These are phyloP conservation scores for Nemania diffusa DNA, from an alignment of 2,329 filamentous ascomycete species.

Conservation along the genomic window DNA sequence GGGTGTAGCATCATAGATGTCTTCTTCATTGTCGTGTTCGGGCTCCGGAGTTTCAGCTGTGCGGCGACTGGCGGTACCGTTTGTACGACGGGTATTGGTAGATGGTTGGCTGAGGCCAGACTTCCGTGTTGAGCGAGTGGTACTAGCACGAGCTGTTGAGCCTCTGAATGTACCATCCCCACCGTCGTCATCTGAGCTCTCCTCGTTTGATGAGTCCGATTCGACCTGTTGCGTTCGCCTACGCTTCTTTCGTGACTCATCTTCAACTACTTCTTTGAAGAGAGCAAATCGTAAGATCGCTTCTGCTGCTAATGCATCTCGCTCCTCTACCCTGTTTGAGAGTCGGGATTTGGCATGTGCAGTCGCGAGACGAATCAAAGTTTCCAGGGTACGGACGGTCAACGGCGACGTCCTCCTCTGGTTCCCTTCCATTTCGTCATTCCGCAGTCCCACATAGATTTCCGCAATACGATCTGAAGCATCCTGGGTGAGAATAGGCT, in stretches of 20 bases:
- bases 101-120: conserved; percentile 42
- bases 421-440: conserved; percentile 95
- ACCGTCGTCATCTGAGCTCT: conserved; percentile 68
- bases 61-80: conserved; percentile 44
- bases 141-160: conserved; percentile 54
- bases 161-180: conserved; percentile 49
- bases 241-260: conserved; percentile 84
- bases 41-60: conserved; percentile 48
- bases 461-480: conserved; percentile 91
- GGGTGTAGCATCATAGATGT: conserved; percentile 57
- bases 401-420: conserved; percentile 93
- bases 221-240: conserved; percentile 73
- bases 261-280: conserved; percentile 92
- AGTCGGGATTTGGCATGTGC: conserved; percentile 94
- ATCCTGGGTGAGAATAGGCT: conserved; percentile 88
- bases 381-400: conserved; percentile 96
- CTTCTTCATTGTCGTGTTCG: conserved; percentile 61
- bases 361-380: conserved; percentile 95
- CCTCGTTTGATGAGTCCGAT: conserved; percentile 67
- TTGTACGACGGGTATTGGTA: conserved; percentile 44
- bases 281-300: conserved; percentile 91
- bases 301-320: conserved; percentile 88
- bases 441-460: conserved; percentile 90
- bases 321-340: conserved; percentile 87
- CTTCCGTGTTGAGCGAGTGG: conserved; percentile 50